Evolutionary conservation across 2,329 filamentous ascomycete species (phyloP).

Genomic region (Lachnellula hyalina): DNA sequence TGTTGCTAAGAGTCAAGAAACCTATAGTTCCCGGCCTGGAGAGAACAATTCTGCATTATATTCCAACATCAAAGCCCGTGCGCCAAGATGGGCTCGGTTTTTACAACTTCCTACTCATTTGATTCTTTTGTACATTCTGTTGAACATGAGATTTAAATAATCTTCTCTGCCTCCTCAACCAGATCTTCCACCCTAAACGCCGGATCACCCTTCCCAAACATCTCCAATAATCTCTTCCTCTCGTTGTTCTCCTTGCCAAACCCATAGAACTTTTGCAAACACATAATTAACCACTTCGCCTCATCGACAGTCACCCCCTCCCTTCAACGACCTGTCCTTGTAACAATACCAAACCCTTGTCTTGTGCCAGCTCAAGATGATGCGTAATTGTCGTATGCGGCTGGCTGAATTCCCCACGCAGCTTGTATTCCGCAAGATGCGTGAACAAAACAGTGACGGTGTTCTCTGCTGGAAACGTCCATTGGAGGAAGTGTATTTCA

Average conservation of each 20-base stretch:
- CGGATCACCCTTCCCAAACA: conserved; percentile 74
- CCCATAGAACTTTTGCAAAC: conserved; percentile 89
- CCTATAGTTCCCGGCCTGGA: background rate
- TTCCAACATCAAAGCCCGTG: background rate
- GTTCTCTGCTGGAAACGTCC: conserved; percentile 74
- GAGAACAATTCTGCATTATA: background rate
- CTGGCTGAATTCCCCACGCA: conserved; percentile 80
- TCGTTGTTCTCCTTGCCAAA: conserved; percentile 49
- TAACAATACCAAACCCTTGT: conserved; percentile 77
- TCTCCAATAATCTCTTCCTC: conserved; percentile 67
- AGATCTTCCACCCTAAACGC: conserved; percentile 79
- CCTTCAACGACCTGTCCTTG: conserved; percentile 75
- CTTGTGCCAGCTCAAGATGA: conserved; percentile 71
- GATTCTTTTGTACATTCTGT: background rate
- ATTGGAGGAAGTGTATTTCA: conserved; percentile 95
- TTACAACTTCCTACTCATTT: background rate
- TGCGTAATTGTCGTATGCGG: conserved; percentile 94
- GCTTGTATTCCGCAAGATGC: conserved; percentile 86
- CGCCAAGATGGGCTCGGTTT: background rate
- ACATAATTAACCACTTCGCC: conserved; percentile 87
- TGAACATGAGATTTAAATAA: conserved; percentile 41
- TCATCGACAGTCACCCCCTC: conserved; percentile 73
- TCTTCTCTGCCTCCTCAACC: conserved; percentile 82
- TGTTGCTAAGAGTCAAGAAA: too few species aligned
- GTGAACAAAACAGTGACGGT: conserved; percentile 85